Evolutionary conservation across 768 basidiomycete species (phyloP).

Genomic region (Tricholomella constricta): DNA sequence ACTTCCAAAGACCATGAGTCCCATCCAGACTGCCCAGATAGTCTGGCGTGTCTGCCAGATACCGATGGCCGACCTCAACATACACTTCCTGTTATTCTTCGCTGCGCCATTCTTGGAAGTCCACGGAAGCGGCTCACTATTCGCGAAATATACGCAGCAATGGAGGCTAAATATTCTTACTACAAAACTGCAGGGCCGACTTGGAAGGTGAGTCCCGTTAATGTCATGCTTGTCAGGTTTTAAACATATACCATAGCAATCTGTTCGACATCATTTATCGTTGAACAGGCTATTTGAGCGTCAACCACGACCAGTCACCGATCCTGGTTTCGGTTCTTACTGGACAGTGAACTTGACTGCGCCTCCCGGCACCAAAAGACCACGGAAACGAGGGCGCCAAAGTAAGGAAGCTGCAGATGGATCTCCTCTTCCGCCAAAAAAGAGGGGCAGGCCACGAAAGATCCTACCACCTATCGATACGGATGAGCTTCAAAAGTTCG

Average conservation of each 20-base stretch:
- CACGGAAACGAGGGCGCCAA: constrained; percentile 73
- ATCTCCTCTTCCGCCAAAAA: constrained; percentile 29
- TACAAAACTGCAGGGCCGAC: constrained; percentile 80
- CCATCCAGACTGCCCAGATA: constrained; percentile 81
- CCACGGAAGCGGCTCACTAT: constrained; percentile 76
- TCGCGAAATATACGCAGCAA: constrained; percentile 82
- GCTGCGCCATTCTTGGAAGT: constrained; percentile 82
- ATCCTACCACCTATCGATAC: constrained; percentile 5
- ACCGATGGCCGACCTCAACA: constrained; percentile 80
- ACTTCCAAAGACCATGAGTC: constrained; percentile 42
- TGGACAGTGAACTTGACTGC: constrained; percentile 88
- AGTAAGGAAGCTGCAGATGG: constrained; percentile 43
- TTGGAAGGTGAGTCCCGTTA: constrained; percentile 65
- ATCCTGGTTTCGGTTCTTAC: constrained; percentile 86
- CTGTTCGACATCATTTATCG: constrained; percentile 82
- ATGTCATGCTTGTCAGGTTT: constrained; percentile 8
- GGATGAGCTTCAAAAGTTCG: constrained; percentile 7
- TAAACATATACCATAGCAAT: constrained; percentile 58
- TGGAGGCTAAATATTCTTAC: constrained; percentile 84
- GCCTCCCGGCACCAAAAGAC: constrained; percentile 85
- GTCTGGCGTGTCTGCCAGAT: constrained; percentile 75
- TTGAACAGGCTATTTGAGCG: constrained; percentile 82
- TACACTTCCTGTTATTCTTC: constrained; percentile 81
- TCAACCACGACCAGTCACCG: constrained; percentile 78
- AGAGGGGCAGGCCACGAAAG: constrained; percentile 44